A percentile compares a stretch with the other conserved stretches of the same genome.
phyloP scores from a whole-genome alignment of 495 filamentous ascomycete genomes.

The Xylaria scruposa region DNA sequence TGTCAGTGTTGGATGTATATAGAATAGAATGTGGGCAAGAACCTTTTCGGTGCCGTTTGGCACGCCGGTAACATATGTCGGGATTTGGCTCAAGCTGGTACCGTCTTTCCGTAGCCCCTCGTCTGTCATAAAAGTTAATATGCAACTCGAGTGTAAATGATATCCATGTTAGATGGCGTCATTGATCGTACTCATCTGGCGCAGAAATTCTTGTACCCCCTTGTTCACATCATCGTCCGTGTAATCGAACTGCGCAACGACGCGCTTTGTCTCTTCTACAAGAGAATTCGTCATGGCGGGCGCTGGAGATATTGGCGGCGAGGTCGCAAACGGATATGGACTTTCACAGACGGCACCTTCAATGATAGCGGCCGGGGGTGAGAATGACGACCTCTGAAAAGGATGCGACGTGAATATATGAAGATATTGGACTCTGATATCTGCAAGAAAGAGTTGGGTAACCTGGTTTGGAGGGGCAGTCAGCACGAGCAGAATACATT shows the following conservation, averaged over 20 bases:
- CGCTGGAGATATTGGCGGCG: conserved; percentile 52
- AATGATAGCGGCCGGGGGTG: conserved; percentile 47
- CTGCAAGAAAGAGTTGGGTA: conserved; percentile 41
- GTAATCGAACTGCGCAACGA: conserved; percentile 89
- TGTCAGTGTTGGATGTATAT: background rate
- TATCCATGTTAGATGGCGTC: background rate
- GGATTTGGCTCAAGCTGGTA: conserved; percentile 89
- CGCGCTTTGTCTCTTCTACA: conserved; percentile 73
- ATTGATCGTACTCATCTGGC: conserved; percentile 72
- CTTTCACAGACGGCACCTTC: conserved; percentile 53
- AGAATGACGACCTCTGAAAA: conserved; percentile 46
- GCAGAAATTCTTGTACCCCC: conserved; percentile 82
- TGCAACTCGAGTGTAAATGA: background rate
- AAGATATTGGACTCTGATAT: conserved; percentile 44
- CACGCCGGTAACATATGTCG: conserved; percentile 92
- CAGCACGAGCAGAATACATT: conserved; percentile 32
- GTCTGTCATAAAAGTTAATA: conserved; percentile 49
- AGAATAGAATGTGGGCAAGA: conserved; percentile 12
- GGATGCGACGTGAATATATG: conserved; percentile 43
- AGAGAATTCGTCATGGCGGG: conserved; percentile 60
- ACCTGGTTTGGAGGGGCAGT: conserved; percentile 38
- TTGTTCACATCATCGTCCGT: conserved; percentile 76
- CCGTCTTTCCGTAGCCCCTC: conserved; percentile 83
- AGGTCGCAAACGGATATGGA: conserved; percentile 54
- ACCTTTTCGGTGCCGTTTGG: conserved; percentile 98